These are phyloP conservation scores for Mycothermus thermophilus DNA, from an alignment of 495 filamentous ascomycete genomes.

Conservation along the genomic window DNA sequence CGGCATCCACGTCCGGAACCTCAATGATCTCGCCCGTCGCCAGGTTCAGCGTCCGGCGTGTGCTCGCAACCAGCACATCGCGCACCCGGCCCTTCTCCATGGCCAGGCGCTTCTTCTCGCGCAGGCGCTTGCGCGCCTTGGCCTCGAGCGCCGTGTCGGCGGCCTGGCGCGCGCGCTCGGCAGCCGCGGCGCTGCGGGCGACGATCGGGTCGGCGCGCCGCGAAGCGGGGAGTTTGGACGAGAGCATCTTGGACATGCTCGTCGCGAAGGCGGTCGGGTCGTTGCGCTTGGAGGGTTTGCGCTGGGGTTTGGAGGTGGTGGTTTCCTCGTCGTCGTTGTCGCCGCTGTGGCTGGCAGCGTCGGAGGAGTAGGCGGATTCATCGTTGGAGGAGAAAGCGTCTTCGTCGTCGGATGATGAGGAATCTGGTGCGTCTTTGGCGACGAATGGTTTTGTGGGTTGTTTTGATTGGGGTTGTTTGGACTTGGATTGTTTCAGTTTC, in stretches of 20 bases:
- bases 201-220: conserved; percentile 80
- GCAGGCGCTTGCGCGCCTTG: conserved; percentile 61
- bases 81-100: conserved; percentile 76
- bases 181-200: conserved; percentile 57
- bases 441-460: conserved; percentile 12
- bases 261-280: conserved; percentile 82
- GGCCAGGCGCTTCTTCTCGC: conserved; percentile 67
- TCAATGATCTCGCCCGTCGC: conserved; percentile 31
- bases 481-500: conserved; percentile 4
- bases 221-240: conserved; percentile 66
- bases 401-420: conserved; percentile 12
- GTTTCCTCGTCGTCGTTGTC: conserved; percentile 11
- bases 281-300: conserved; percentile 54
- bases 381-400: conserved; percentile 15
- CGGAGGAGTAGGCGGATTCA: conserved; percentile 20
- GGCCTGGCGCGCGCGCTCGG: conserved; percentile 47
- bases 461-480: conserved; percentile 10
- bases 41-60: conserved; percentile 25
- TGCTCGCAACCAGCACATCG: conserved; percentile 53
- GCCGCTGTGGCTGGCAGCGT: conserved; percentile 25
- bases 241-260: conserved; percentile 81
- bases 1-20: conserved; percentile 22
- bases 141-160: conserved; percentile 65
- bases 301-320: conserved; percentile 14
- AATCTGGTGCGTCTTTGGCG: conserved; percentile 24